phyloP scores from a whole-genome alignment of 1,284 basidiomycete species.

The Wolfiporia cocos region DNA sequence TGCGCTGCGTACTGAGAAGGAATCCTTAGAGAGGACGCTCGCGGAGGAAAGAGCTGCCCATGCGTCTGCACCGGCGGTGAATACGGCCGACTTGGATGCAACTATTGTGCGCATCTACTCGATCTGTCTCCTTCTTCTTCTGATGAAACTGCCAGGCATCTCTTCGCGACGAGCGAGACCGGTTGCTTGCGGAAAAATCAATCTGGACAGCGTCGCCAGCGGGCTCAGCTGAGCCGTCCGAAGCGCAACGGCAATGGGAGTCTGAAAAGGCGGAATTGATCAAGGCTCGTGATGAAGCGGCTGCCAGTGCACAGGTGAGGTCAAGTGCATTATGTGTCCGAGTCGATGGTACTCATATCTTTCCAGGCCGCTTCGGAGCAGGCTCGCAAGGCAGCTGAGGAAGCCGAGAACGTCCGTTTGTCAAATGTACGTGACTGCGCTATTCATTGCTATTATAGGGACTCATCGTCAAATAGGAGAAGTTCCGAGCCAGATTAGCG shows the following conservation, averaged over 20 bases:
- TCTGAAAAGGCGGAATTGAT: constrained; percentile 50
- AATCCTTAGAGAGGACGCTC: constrained; percentile 32
- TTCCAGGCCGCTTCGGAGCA: constrained; percentile 40
- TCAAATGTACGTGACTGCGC: constrained; percentile 26
- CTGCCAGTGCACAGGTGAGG: constrained; percentile 48
- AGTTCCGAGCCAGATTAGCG: constrained; percentile 35
- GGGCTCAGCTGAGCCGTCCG: constrained; percentile 24
- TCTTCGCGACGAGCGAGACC: constrained; percentile 56
- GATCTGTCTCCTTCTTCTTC: not conserved
- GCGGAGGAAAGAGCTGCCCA: constrained; percentile 32
- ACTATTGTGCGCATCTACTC: constrained; percentile 36
- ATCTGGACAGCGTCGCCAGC: too few species aligned
- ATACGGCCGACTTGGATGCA: constrained; percentile 11
- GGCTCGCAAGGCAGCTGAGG: constrained; percentile 39
- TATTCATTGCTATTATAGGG: not conserved
- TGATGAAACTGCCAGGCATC: constrained; percentile 32
- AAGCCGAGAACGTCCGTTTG: constrained; percentile 35
- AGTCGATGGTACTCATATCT: constrained; percentile 25
- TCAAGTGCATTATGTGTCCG: not conserved
- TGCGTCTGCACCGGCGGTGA: constrained; percentile 5
- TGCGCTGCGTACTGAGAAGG: constrained; percentile 37
- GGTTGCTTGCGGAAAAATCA: constrained; percentile 55
- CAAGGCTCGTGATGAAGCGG: constrained; percentile 54
- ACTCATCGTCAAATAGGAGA: constrained; percentile 31
- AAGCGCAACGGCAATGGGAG: constrained; percentile 40